A percentile compares a stretch with the other conserved stretches of the same genome.
phyloP scores from a whole-genome alignment of 176 grass and related monocot genomes.

The Cymbopogon citratus region DNA sequence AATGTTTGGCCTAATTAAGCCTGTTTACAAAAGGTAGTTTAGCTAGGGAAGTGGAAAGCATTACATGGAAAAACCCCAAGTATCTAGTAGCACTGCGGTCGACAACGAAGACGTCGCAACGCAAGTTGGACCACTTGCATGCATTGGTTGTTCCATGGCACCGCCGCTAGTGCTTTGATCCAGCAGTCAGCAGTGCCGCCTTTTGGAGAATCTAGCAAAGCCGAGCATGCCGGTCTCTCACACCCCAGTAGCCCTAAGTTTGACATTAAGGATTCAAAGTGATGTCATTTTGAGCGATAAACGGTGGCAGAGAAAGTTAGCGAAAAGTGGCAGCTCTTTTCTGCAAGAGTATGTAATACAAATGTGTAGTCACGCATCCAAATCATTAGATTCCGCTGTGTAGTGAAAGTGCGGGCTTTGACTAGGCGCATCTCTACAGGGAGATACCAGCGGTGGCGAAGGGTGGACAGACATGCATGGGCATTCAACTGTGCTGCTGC shows the following conservation, averaged over 20 bases:
- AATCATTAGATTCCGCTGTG: constrained; percentile 34
- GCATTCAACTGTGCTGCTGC: background rate
- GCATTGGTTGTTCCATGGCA: background rate
- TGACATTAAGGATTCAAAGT: constrained; percentile 19
- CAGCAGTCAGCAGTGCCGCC: background rate
- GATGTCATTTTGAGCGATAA: constrained; percentile 19
- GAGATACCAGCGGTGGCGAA: constrained; percentile 34
- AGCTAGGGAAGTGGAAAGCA: background rate
- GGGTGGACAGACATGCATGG: background rate
- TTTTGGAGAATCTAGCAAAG: background rate
- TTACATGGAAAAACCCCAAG: background rate
- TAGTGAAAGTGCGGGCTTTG: constrained; percentile 10
- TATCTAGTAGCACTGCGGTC: background rate
- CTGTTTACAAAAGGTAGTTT: background rate
- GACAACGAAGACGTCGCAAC: background rate
- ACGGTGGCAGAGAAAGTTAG: background rate
- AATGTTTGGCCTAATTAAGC: constrained; percentile 23
- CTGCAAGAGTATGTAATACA: background rate
- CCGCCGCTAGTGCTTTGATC: background rate
- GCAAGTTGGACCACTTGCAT: background rate
- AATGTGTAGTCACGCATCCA: background rate
- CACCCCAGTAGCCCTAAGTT: background rate
- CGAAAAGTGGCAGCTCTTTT: background rate
- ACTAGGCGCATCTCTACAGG: background rate
- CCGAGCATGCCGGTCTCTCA: background rate